phyloP scores from a whole-genome alignment of 352 stramenopile genomes.

The Globisporangium takayamanum region DNA sequence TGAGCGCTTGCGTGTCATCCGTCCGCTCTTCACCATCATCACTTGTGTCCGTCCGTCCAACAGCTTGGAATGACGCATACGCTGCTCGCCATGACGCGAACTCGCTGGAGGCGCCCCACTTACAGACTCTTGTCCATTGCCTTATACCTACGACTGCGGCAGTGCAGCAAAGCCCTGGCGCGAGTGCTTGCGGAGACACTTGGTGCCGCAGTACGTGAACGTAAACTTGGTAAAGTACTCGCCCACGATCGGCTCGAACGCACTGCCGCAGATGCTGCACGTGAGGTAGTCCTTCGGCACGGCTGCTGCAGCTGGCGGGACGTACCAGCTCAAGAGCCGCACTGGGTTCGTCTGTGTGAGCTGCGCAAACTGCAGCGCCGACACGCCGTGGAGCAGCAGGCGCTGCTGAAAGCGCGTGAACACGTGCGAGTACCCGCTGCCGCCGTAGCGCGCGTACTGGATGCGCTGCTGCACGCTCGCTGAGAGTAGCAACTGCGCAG shows the following conservation, averaged over 20 bases:
- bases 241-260: constrained; percentile 78
- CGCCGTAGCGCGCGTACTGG: constrained; percentile 65
- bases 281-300: constrained; percentile 69
- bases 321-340: constrained; percentile 55
- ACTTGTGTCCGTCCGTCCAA: background rate
- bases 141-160: background rate
- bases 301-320: constrained; percentile 33
- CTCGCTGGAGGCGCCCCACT: no score
- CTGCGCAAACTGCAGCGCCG: constrained; percentile 30
- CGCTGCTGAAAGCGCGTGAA: constrained; percentile 42
- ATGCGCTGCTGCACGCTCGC: constrained; percentile 56
- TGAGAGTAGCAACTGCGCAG: constrained; percentile 47
- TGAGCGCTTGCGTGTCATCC: no score
- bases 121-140: no score
- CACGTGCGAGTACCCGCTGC: constrained; percentile 58
- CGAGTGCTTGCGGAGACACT: constrained; percentile 76
- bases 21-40: no score
- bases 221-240: constrained; percentile 86
- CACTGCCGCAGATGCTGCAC: constrained; percentile 65
- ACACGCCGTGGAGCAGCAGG: constrained; percentile 27
- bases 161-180: constrained; percentile 37
- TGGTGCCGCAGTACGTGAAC: constrained; percentile 78
- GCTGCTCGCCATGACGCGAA: background rate
- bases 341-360: constrained; percentile 40
- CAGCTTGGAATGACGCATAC: background rate